Base-by-base conservation (phyloP, 164 flowering plant genomes). In the Vitis amurensis region DNA sequence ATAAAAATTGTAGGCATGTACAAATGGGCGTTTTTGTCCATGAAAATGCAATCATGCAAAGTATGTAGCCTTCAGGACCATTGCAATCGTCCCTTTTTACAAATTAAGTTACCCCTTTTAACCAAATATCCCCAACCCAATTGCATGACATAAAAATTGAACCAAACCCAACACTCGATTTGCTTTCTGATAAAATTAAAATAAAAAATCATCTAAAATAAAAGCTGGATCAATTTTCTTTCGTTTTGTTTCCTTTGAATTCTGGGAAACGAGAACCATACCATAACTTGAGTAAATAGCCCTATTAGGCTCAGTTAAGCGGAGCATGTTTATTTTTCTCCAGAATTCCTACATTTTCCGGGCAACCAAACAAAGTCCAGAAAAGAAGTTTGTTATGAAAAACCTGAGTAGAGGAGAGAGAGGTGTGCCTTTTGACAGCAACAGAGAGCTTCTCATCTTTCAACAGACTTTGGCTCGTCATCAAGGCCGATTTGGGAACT, bases 361-460 rank as follows among this genome's bases (percentile, higher is more conserved):
- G 61, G 16, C 10, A 19, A 31, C 2, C n/a, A 64, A 55, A 63
- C 14, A 37, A 23, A 37, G 16, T 37, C 14, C 37, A 50, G 48
- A 15, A 50, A 11, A 47, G 17, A 8, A 60, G 47, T 15, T 3
- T 8, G 7, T 15, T 16, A 49, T 14, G 8, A 17, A 31, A n/a
- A 30, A 90, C 98, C 91, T 91, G 98, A 64, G 82, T 71, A 53
- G 94, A 77, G 12, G 92, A 86, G 53, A 91, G 89, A 67, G 69
- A 72, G 50, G 81, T 73, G 63, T 81, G 77, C 15, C 51, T 66
- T 9, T 63, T 61, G 65, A 93, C 60, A 47, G 79, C 77, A 69
- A 49, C 5, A 29, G 82, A 72, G 47, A 91, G 84, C 4, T 61
- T 80, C 5, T 74, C 63, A 78, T 89, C 94, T 13, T 66, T 70